phyloP scores from a whole-genome alignment of 495 filamentous ascomycete species.

The Barbatosphaeria neglecta region DNA sequence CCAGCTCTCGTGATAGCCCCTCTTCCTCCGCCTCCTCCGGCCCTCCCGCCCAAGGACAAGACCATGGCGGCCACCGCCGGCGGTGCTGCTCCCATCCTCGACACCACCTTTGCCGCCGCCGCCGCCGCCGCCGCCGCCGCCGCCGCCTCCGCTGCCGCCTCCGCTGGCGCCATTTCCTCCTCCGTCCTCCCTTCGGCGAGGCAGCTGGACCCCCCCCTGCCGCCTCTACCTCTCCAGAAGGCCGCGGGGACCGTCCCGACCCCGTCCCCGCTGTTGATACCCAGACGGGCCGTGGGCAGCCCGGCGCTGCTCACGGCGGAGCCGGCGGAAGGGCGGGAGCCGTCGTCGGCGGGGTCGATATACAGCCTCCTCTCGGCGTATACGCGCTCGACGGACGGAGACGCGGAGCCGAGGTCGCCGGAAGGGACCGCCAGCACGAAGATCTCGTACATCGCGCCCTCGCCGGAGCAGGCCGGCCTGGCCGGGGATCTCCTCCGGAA shows the following conservation, averaged over 20 bases:
- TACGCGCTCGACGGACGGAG: slow-evolving; percentile 24
- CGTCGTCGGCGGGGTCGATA: slow-evolving; percentile 24
- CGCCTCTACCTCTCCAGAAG: slow-evolving; percentile 11
- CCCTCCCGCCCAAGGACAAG: not conserved
- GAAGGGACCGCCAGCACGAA: slow-evolving; percentile 23
- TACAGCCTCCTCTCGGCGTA: slow-evolving; percentile 36
- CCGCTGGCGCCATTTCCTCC: too few relatives aligned
- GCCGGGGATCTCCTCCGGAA: not conserved
- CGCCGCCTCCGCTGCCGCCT: too few relatives aligned
- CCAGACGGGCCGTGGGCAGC: slow-evolving; percentile 16
- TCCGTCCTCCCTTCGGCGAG: not conserved
- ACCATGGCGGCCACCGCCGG: too few relatives aligned
- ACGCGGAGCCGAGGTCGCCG: slow-evolving; percentile 18
- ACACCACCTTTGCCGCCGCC: too few relatives aligned
- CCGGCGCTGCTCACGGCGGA: slow-evolving; percentile 3
- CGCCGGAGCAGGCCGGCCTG: slow-evolving; percentile 6
- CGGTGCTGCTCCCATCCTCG: too few relatives aligned
- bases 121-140: too few relatives aligned
- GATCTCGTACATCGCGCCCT: slow-evolving; percentile 21
- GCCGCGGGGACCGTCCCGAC: not conserved
- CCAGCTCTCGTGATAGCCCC: too few relatives aligned
- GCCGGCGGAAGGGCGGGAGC: not conserved
- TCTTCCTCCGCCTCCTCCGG: too few relatives aligned
- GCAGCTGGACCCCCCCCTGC: slow-evolving; percentile 15
- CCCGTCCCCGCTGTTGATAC: slow-evolving; percentile 13